These are phyloP conservation scores for Penicillium frequentans DNA, from an alignment of 2,329 filamentous ascomycete genomes.

Conservation along the genomic window DNA sequence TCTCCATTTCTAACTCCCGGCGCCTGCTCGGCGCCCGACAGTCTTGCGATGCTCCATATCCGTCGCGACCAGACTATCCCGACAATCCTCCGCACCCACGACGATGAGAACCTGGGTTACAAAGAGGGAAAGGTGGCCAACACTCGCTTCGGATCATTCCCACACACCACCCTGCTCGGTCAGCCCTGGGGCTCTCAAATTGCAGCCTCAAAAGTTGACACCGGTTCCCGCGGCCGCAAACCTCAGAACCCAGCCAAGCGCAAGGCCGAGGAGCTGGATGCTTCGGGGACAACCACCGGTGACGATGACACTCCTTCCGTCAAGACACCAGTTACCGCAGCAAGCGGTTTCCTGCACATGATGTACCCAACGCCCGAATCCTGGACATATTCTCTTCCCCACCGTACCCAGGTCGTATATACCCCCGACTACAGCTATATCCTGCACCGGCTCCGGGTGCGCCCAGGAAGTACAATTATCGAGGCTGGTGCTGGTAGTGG, in stretches of 20 bases:
- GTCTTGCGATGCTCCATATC: constrained; percentile 80
- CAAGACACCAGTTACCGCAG: constrained; percentile 38
- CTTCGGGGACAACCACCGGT: constrained; percentile 23
- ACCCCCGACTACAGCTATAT: constrained; percentile 56
- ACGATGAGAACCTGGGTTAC: constrained; percentile 68
- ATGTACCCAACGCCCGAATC: constrained; percentile 51
- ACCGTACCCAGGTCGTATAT: constrained; percentile 55
- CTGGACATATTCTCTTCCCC: constrained; percentile 53
- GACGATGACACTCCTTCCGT: constrained; percentile 24
- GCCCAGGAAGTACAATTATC: constrained; percentile 48
- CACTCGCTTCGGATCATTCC: constrained; percentile 90
- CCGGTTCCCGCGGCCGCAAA: constrained; percentile 79
- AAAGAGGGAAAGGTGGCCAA: constrained; percentile 78
- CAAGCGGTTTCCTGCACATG: constrained; percentile 51
- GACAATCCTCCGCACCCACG: constrained; percentile 64
- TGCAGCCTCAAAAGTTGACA: constrained; percentile 84
- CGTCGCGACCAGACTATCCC: constrained; percentile 84
- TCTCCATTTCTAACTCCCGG: constrained; percentile 82
- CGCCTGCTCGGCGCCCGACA: constrained; percentile 59
- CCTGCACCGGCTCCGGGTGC: constrained; percentile 48
- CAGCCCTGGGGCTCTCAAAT: constrained; percentile 92
- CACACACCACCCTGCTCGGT: constrained; percentile 73
- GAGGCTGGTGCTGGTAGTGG: constrained; percentile 55
- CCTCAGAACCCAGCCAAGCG: constrained; percentile 42
- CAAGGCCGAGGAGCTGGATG: constrained; percentile 46